A percentile compares a stretch with the other conserved stretches of the same genome.
Conservation (phyloP, 192 early-diverging fungal species). For the Backusella morwellensis region DNA sequence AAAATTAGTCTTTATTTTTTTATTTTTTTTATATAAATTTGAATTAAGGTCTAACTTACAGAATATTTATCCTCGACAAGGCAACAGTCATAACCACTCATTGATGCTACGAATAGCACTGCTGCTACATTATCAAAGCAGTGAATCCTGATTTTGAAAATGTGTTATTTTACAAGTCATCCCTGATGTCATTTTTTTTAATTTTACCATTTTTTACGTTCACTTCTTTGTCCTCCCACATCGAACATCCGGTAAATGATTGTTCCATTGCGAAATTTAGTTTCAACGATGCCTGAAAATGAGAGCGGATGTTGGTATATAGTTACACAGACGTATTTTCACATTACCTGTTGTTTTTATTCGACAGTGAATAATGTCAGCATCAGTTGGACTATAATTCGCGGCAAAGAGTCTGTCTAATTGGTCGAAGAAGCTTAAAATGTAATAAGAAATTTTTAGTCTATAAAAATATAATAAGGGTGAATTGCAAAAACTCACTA, state of each 20-base stretch:
- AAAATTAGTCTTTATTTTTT: constrained; percentile 6
- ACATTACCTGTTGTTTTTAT: constrained; percentile 54
- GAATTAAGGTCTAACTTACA: constrained; percentile 23
- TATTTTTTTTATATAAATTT: neutral
- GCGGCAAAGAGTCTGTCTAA: constrained; percentile 43
- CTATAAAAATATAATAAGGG: neutral
- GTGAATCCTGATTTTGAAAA: constrained; percentile 23
- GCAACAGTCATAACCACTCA: constrained; percentile 56
- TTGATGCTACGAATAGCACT: constrained; percentile 53
- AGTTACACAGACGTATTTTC: neutral
- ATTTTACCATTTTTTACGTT: constrained; percentile 51
- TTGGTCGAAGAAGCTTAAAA: constrained; percentile 47
- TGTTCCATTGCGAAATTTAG: constrained; percentile 40
- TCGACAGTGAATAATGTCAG: constrained; percentile 52
- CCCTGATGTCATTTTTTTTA: neutral
- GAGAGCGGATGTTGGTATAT: neutral
- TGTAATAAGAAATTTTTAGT: neutral
- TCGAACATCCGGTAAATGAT: constrained; percentile 58
- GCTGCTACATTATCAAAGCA: constrained; percentile 54
- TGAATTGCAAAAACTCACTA: constrained; percentile 40
- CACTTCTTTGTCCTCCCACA: constrained; percentile 55
- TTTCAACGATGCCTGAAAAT: constrained; percentile 47
- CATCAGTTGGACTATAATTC: constrained; percentile 48
- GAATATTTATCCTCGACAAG: constrained; percentile 49
- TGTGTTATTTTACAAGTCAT: neutral